Percentiles rank a stretch among this genome's conserved stretches.
Conservation (phyloP, 2,329 filamentous ascomycete species). For the Beauveria medogensis region DNA sequence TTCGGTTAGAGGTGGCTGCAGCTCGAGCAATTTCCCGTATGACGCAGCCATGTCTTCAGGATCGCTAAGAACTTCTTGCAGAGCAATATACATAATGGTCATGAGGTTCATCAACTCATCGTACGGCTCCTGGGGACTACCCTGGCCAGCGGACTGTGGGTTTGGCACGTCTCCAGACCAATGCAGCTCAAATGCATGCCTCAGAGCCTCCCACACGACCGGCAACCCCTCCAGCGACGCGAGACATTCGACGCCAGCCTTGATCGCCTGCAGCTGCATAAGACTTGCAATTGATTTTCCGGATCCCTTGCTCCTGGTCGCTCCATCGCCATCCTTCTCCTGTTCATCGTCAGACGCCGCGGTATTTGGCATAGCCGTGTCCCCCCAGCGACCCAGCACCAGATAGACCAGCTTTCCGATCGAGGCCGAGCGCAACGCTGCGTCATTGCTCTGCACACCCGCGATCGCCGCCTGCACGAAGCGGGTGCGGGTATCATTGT, state of each 20-base stretch:
- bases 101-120: conserved; percentile 56
- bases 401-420: conserved; percentile 54
- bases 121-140: conserved; percentile 42
- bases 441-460: conserved; percentile 35
- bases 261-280: conserved; percentile 53
- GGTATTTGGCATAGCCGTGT: conserved; percentile 49
- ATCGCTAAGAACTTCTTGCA: conserved; percentile 49
- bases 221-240: conserved; percentile 42
- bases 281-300: conserved; percentile 43
- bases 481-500: conserved; percentile 42
- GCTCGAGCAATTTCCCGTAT: conserved; percentile 40
- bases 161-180: conserved; percentile 43
- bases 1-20: conserved; percentile 62
- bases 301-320: neutral
- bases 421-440: conserved; percentile 41
- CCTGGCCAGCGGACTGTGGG: conserved; percentile 18
- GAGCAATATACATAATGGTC: conserved; percentile 53
- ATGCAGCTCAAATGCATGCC: conserved; percentile 41
- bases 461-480: conserved; percentile 51
- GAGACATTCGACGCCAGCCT: conserved; percentile 43
- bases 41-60: conserved; percentile 39
- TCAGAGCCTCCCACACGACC: conserved; percentile 43
- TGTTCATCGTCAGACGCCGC: conserved; percentile 24
- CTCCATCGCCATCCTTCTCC: neutral
- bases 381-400: conserved; percentile 61